Evolutionary conservation across 148 eudicot genomes (phyloP), one percentile per base, ranked within the genome.

Genomic region (Cornus controversa): DNA sequence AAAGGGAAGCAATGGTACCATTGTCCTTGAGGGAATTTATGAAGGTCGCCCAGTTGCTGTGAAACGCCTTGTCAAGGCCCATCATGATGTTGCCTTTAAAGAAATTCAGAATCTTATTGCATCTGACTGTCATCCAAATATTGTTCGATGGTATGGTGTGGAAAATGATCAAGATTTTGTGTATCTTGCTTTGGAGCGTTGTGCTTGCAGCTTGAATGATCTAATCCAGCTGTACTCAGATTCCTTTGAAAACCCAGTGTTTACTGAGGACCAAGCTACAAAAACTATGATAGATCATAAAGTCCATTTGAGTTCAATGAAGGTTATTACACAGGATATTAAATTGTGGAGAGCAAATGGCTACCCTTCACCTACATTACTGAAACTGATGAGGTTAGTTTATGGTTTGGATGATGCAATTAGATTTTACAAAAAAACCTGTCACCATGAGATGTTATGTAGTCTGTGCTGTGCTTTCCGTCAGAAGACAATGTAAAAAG

Each of bases 1-100:
- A 2, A 95, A 89, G 82, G 99, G 99, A 72, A 93, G 99, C 88
- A 93, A 93, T 82, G 99, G 99, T 50, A 95, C 99, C 18, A 84
- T 95, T 80, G 91, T 95, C 22, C 90, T 93, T 58, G 99, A 95
- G 79, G 99, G 97, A 82, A 66, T 82, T 50, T 93, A 91, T 84
- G 97, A 91, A 72, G 97, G 99, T 26, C 92, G 99, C 50, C 81
- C 84, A 5, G 99, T 93, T 77, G 99, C 99, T 70, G 99, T 93
- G 64, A 95, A 95, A 80, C 97, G 99, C 45, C 88, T 95, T 80
- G 91, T 95, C 77, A 89, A 87, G 81, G 84, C 97, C n/a, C 97
- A 95, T 87, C 92, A 93, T 78, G 91, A 91, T 71, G 90, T 95
- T 85, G 97, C 99, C 63, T 78, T 85, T 5, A 93, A 93, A 88